A percentile compares a stretch with the other conserved stretches of the same genome.
Evolutionary conservation across 441 rosid species (phyloP).

Genomic region (Euphorbia corollata): DNA sequence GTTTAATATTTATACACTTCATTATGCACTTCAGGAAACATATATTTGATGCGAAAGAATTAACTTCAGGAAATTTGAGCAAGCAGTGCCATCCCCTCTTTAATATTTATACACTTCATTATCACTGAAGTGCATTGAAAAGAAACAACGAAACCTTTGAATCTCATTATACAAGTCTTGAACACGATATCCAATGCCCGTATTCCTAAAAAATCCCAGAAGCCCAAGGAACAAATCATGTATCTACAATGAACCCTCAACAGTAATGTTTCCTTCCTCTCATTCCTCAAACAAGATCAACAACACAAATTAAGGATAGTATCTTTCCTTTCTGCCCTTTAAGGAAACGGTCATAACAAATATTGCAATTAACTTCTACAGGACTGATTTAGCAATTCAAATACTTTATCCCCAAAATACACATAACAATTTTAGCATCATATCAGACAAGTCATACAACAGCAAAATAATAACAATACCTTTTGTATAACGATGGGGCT

Average conservation of each 20-base stretch:
- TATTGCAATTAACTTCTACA: neutral
- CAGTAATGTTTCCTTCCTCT: conserved; percentile 4
- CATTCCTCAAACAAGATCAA: neutral
- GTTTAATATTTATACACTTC: neutral
- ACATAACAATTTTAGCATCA: neutral
- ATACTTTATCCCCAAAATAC: neutral
- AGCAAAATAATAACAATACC: conserved; percentile 34
- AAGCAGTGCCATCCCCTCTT: neutral
- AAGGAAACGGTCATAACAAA: neutral
- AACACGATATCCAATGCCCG: neutral
- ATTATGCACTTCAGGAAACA: neutral
- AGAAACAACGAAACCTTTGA: neutral
- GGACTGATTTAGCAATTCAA: neutral
- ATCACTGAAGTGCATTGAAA: neutral
- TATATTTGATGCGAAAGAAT: neutral
- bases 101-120: neutral
- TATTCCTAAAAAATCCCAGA: neutral
- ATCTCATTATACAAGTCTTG: neutral
- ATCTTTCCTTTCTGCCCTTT: neutral
- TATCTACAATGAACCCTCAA: neutral
- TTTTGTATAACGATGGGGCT: conserved; percentile 92
- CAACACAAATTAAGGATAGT: neutral
- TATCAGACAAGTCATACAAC: neutral
- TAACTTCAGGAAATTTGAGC: neutral
- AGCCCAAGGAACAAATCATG: neutral